Base-by-base conservation (phyloP, 352 stramenopile genomes). In the Globisporangium camurandrum region DNA sequence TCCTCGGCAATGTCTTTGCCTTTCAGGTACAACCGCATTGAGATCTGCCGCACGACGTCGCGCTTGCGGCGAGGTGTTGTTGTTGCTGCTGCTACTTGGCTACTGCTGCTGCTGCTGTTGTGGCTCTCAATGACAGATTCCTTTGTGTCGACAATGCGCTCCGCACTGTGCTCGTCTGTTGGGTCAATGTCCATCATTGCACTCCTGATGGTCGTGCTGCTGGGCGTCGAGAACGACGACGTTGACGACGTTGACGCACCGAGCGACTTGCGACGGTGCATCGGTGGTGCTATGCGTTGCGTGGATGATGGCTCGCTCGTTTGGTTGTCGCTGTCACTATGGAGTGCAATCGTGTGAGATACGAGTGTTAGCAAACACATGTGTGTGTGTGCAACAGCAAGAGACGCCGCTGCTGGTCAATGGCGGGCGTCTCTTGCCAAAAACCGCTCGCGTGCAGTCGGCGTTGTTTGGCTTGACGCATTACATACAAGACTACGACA, bases 21-120 rank as follows among this genome's bases (percentile, higher is more conserved):
- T 49, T 85, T 89, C 24, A 87, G 56, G 59, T 86, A 87, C 26
- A 92, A 56, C 2, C 78, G 71, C 69, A 92, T 75, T 37, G 78
- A 88, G 46, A 89, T 70, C 50, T 89, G 77, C 30, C 76, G 76
- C 49, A 89, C 54, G n/a, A 87, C 63, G 44, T 86, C 71, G 38
- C 78, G 75, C 54, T 88, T 84, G 27, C 64, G 71, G 31, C 61
- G 64, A 2, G 19, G 51, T 24, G 2, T 46, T 20, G 14, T 19
- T 31, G 8, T n/a, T 51, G 24, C 30, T n/a, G n/a, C n/a, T n/a
- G n/a, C n/a, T n/a, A n/a, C n/a, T n/a, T n/a, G n/a, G n/a, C n/a
- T 17, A n/a, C 14, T 54, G 43, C 30, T 49, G 46, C 37, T 33
- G 36, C 34, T 46, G 22, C 34, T 28, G 23, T 48, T 31, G 30